Base-by-base conservation (phyloP, 2,329 filamentous ascomycete species). In the Sclerotinia spermophila region DNA sequence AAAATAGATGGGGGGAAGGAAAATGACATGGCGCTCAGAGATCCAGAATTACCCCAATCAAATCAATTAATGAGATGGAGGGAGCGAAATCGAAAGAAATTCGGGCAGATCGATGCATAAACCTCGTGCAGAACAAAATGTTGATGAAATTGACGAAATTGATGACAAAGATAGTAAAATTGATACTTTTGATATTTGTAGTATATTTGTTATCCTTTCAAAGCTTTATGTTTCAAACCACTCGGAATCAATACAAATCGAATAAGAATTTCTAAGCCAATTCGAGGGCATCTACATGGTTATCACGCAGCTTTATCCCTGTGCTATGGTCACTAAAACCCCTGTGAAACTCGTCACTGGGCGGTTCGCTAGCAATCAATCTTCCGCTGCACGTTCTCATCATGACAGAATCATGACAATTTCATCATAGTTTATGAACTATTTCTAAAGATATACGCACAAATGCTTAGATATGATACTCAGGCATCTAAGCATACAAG, bases 161-260 rank as follows among this genome's bases (percentile, higher is more conserved):
- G 64, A 67, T 67, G 45, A 67, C 48, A 56, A 30, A 67, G 17
- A 58, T 44, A 19, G 35, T 24, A 38, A 33, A 33, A 10, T 44
- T 67, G 48, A 30, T n/a, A 19, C 64, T 58, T 56, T 67, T 56
- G 64, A 58, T 44, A 55, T 53, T 33, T 17, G 45, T 24, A 38
- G 33, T 38, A 42, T 15, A 7, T 56, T 67, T 17, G 17, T 67
- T 67, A 33, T 55, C 5, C 35, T 33, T 56, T 5, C 35, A 56
- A 33, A 56, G 45, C 62, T 2, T 35, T 38, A 5, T 30, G 30
- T 8, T n/a, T 62, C 44, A 6, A 33, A 64, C 3, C 45, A 45
- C 15, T 42, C 6, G 21, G 19, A n/a, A 33, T 44, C n/a, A 21
- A 62, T 62, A 45, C 40, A 5, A 51, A 44, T 62, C 40, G 19